Percentiles rank a stretch among this genome's conserved stretches.
Evolutionary conservation across 2,329 filamentous ascomycete species (phyloP).

Genomic region (Lomentospora prolificans): DNA sequence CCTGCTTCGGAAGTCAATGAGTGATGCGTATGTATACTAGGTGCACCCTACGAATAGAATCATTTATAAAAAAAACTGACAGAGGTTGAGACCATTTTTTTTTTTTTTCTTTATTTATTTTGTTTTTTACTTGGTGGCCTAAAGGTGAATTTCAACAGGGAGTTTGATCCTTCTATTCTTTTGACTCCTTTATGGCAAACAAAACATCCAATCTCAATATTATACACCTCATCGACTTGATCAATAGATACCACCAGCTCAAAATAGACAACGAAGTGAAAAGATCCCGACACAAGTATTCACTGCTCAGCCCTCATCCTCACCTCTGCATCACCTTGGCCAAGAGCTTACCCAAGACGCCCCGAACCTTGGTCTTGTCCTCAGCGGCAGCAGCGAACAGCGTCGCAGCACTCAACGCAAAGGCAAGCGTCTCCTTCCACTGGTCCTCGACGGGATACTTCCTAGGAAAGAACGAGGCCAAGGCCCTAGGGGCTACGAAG

Average conservation of each 20-base stretch:
- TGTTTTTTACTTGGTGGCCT: no score
- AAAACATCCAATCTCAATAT: neutral
- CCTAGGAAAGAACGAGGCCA: slow-evolving; percentile 64
- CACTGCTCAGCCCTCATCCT: no score
- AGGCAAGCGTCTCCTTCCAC: slow-evolving; percentile 57
- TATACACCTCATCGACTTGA: neutral
- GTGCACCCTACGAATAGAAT: neutral
- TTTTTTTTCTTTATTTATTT: slow-evolving; percentile 1
- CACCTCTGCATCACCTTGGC: slow-evolving; percentile 34
- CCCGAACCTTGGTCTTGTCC: slow-evolving; percentile 52
- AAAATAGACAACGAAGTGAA: no score
- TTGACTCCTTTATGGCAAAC: neutral
- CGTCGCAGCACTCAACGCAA: slow-evolving; percentile 58
- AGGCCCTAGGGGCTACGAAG: slow-evolving; percentile 70
- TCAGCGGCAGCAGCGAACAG: slow-evolving; percentile 60
- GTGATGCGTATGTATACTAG: neutral
- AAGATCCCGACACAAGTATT: no score
- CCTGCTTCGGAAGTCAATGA: no score
- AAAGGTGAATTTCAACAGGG: no score
- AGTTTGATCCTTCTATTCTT: neutral
- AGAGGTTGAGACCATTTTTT: no score
- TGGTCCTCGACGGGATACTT: slow-evolving; percentile 53
- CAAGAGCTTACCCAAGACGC: slow-evolving; percentile 56
- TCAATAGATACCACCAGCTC: no score
- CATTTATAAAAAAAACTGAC: no score